These are phyloP conservation scores for Aspergillus japonicus DNA, from an alignment of 2,329 filamentous ascomycete genomes.

Conservation along the genomic window DNA sequence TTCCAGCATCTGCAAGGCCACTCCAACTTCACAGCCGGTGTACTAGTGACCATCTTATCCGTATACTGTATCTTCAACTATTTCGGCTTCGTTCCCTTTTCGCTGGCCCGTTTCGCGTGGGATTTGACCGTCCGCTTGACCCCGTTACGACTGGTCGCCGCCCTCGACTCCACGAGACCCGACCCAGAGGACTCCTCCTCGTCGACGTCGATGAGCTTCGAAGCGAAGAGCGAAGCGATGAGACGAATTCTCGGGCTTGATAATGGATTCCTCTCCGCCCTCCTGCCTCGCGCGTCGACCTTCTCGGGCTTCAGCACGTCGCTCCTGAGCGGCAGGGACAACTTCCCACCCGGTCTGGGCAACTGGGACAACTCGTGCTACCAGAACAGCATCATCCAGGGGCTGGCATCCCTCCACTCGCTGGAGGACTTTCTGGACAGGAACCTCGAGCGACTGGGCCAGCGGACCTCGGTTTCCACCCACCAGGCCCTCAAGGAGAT, in stretches of 20 bases:
- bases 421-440: conserved; percentile 65
- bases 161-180: conserved; percentile 50
- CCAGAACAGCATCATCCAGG: conserved; percentile 92
- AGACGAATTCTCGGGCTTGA: conserved; percentile 63
- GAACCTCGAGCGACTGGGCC: conserved; percentile 38
- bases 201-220: conserved; percentile 27
- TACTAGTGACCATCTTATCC: conserved; percentile 28
- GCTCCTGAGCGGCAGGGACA: conserved; percentile 36
- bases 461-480: conserved; percentile 44
- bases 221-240: conserved; percentile 64
- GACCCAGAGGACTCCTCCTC: conserved; percentile 43
- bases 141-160: conserved; percentile 41
- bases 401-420: conserved; percentile 71
- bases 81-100: conserved; percentile 30
- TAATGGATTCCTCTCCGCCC: conserved; percentile 57
- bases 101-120: conserved; percentile 37
- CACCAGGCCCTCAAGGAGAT: conserved; percentile 62
- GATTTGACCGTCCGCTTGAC: conserved; percentile 39
- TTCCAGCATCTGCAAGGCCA: conserved; percentile 28
- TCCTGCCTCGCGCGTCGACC: conserved; percentile 56
- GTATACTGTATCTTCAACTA: conserved; percentile 32
- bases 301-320: conserved; percentile 55
- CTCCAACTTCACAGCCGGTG: conserved; percentile 28
- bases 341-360: conserved; percentile 63
- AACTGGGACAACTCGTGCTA: conserved; percentile 97